Evolutionary conservation across 2,329 filamentous ascomycete genomes (phyloP).

Genomic region (Fusarium verrucosum): DNA sequence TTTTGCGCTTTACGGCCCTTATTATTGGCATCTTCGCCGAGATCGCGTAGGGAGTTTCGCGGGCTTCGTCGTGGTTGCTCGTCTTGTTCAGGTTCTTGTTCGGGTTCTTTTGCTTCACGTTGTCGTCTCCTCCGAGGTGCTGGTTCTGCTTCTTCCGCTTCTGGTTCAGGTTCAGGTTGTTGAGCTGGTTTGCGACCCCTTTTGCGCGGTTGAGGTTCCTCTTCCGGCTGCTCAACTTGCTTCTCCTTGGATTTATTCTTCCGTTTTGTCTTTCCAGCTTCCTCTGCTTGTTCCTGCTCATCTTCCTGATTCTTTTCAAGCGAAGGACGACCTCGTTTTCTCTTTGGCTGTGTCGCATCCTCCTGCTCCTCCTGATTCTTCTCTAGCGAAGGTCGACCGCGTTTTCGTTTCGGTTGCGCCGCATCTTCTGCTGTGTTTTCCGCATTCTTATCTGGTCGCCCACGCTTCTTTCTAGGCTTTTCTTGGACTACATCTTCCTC

Average conservation of each 20-base stretch:
- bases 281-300: slow-evolving; percentile 1
- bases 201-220: slow-evolving; percentile 23
- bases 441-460: slow-evolving; percentile 37
- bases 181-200: slow-evolving; percentile 13
- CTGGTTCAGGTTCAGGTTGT: slow-evolving; percentile 19
- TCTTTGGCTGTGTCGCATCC: slow-evolving; percentile 44
- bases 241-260: slow-evolving; percentile 22
- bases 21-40: slow-evolving; percentile 23
- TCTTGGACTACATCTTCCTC: slow-evolving; percentile 15
- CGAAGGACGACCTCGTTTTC: slow-evolving; percentile 51
- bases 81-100: slow-evolving; percentile 6
- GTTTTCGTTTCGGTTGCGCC: slow-evolving; percentile 49
- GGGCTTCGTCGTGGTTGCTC: slow-evolving; percentile 27
- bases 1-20: slow-evolving; percentile 23
- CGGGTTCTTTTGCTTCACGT: slow-evolving; percentile 2
- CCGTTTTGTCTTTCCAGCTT: slow-evolving; percentile 27
- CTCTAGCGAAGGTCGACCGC: slow-evolving; percentile 48
- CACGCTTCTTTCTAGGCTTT: slow-evolving; percentile 42
- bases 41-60: slow-evolving; percentile 30
- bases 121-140: slow-evolving; percentile 27
- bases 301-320: slow-evolving; percentile 30
- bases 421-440: slow-evolving; percentile 21
- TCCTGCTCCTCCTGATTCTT: slow-evolving; percentile 14
- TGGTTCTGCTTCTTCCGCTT: slow-evolving; percentile 20
- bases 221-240: slow-evolving; percentile 15